phyloP scores from a whole-genome alignment of 306 rosid species.

The Sicyos edulis region DNA sequence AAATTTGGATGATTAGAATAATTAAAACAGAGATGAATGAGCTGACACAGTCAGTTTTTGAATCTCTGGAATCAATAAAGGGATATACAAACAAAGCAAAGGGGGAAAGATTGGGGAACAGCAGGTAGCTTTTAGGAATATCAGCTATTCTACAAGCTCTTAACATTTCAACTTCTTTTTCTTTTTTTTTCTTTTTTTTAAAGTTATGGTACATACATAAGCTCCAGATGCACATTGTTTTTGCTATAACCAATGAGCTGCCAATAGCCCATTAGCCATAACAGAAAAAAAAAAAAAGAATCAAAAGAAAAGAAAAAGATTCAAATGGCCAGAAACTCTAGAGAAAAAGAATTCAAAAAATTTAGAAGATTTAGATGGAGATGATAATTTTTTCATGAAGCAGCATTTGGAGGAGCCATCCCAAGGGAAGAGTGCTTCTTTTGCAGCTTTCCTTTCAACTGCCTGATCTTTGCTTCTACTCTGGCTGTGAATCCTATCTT shows the following conservation, averaged over 20 bases:
- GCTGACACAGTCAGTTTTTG: background rate
- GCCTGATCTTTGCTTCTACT: conserved; percentile 88
- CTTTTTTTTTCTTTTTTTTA: background rate
- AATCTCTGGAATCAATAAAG: conserved; percentile 6
- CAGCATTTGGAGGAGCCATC: background rate
- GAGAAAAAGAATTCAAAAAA: background rate
- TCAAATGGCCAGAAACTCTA: conserved; percentile 18
- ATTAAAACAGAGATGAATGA: conserved; percentile 1
- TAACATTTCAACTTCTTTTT: conserved; percentile 15
- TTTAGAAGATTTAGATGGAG: background rate
- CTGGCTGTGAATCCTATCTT: conserved; percentile 94
- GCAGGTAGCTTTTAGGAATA: conserved; percentile 5
- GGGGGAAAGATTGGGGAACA: conserved; percentile 13
- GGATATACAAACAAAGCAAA: conserved; percentile 4
- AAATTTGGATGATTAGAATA: background rate
- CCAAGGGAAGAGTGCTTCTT: conserved; percentile 46
- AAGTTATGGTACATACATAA: conserved; percentile 22
- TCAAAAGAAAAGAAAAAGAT: conserved; percentile 7
- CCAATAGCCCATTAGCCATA: conserved; percentile 13
- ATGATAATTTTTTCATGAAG: conserved; percentile 13
- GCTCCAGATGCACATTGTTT: conserved; percentile 12
- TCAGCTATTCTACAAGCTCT: conserved; percentile 22
- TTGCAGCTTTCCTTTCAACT: conserved; percentile 60
- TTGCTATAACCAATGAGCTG: conserved; percentile 7
- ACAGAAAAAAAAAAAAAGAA: background rate